Evolutionary conservation across 2,329 filamentous ascomycete species (phyloP).

Genomic region (Spiromastix sp.): DNA sequence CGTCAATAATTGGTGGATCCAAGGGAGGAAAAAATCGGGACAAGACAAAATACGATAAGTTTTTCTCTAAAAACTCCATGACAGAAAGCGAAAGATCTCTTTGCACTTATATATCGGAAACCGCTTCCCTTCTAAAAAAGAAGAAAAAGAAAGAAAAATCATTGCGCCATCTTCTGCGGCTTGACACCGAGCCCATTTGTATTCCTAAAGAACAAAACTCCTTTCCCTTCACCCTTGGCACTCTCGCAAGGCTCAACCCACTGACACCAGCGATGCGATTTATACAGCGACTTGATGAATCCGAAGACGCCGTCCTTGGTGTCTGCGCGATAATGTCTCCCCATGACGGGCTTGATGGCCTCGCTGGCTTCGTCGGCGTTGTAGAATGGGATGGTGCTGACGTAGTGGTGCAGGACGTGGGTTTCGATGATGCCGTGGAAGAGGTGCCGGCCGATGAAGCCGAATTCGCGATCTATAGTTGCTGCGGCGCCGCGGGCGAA

Average conservation of each 20-base stretch:
- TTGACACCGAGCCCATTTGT: constrained; percentile 64
- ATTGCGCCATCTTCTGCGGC: too few species aligned
- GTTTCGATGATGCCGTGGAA: constrained; percentile 97
- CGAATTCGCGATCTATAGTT: constrained; percentile 94
- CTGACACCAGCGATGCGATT: constrained; percentile 75
- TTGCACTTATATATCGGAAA: too few species aligned
- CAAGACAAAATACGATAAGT: too few species aligned
- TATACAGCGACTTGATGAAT: constrained; percentile 78
- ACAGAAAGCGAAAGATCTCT: too few species aligned
- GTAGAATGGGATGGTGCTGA: constrained; percentile 94
- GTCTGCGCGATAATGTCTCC: constrained; percentile 83
- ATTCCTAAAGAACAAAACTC: constrained; percentile 92
- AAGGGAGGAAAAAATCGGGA: too few species aligned
- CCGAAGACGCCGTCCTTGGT: constrained; percentile 64
- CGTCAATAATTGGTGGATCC: too few species aligned
- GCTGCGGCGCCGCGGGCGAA: constrained; percentile 88
- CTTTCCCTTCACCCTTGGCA: constrained; percentile 68
- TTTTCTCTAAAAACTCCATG: too few species aligned
- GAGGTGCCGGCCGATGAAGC: constrained; percentile 82
- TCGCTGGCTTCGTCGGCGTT: constrained; percentile 89
- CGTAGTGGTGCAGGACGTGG: constrained; percentile 95
- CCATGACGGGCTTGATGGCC: constrained; percentile 92
- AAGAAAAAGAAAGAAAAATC: too few species aligned
- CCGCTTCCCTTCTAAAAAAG: too few species aligned
- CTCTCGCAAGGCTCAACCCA: constrained; percentile 91